Evolutionary conservation across 2,329 filamentous ascomycete species (phyloP).

Genomic region (Alternaria burnsii): DNA sequence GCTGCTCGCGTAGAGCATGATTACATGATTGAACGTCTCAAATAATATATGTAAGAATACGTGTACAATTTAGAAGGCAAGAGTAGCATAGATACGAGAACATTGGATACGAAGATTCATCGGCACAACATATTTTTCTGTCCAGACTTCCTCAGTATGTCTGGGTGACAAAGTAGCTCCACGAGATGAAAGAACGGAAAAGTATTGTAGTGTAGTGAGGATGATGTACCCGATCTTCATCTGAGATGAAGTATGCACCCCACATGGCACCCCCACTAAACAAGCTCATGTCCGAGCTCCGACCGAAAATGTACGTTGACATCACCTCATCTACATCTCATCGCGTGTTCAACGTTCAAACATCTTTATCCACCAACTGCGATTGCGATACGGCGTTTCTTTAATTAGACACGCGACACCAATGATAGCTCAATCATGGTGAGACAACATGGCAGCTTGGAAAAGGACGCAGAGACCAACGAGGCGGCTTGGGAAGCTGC

Average conservation of each 20-base stretch:
- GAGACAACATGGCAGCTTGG: constrained; percentile 64
- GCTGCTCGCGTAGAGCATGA: neutral
- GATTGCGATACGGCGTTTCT: neutral
- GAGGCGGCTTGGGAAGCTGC: constrained; percentile 76
- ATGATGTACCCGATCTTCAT: neutral
- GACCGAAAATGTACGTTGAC: constrained; percentile 6
- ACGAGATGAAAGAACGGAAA: neutral
- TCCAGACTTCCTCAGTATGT: neutral
- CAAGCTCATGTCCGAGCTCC: constrained; percentile 8
- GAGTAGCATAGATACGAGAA: neutral
- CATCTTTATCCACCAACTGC: neutral
- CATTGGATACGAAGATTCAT: neutral
- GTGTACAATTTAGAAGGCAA: neutral
- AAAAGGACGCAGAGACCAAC: constrained; percentile 70
- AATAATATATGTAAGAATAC: constrained; percentile 7
- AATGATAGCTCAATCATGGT: constrained; percentile 38
- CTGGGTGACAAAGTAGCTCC: neutral
- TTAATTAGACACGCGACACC: neutral
- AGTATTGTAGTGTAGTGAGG: neutral
- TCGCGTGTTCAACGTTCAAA: neutral
- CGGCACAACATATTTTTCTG: neutral
- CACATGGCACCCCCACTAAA: constrained; percentile 3
- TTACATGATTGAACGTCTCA: neutral
- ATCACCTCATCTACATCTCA: neutral
- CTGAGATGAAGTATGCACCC: neutral